Percentiles rank a stretch among this genome's conserved stretches.
Conservation (phyloP, 202 grass and related monocot genomes). For the Miscanthus sacchariflorus region DNA sequence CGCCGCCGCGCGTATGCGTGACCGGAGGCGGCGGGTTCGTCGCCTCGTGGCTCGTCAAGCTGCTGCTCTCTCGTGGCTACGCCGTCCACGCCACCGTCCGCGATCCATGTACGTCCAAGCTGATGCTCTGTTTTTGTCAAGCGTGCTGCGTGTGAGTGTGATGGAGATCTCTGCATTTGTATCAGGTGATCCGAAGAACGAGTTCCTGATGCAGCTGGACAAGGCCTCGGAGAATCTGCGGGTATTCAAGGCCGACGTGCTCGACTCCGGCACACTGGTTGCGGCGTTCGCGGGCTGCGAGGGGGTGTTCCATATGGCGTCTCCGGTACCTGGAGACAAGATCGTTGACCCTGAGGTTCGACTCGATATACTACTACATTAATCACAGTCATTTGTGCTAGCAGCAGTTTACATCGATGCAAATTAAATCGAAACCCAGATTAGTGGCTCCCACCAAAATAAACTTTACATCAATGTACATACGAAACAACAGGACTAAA, state of each 20-base stretch:
- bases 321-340: conserved; percentile 33
- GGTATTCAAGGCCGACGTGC: conserved; percentile 53
- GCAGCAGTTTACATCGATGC: background rate
- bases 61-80: conserved; percentile 42
- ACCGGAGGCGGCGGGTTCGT: conserved; percentile 33
- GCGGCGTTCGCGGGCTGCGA: conserved; percentile 43
- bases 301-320: conserved; percentile 56
- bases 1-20: conserved; percentile 34
- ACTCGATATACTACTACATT: background rate
- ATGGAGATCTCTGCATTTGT: background rate
- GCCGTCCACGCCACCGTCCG: conserved; percentile 34
- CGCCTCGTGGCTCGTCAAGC: conserved; percentile 44
- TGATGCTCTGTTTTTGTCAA: too few species aligned
- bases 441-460: background rate
- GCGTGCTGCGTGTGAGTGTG: too few species aligned
- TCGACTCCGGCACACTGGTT: conserved; percentile 27
- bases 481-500: background rate
- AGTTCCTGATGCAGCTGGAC: conserved; percentile 29
- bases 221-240: conserved; percentile 40
- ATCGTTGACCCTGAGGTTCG: conserved; percentile 40
- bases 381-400: background rate
- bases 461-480: background rate
- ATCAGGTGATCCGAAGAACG: conserved; percentile 43
- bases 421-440: background rate
- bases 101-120: background rate